A percentile compares a stretch with the other conserved stretches of the same genome.
These are phyloP conservation scores for Dactylonectria macrodidyma DNA, from an alignment of 2,329 filamentous ascomycete species.

Conservation along the genomic window DNA sequence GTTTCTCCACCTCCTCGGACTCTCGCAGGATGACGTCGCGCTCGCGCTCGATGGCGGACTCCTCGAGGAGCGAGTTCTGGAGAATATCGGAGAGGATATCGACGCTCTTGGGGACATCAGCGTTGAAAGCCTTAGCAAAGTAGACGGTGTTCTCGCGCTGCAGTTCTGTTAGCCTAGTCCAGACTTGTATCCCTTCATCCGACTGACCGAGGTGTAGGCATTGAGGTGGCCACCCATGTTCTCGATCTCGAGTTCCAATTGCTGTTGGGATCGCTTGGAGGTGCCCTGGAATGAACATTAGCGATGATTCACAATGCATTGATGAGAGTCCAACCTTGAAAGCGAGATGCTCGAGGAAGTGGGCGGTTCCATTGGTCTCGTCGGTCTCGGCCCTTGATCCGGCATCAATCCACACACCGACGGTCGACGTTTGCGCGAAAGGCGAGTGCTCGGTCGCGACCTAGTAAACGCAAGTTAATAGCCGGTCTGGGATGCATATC, in stretches of 20 bases:
- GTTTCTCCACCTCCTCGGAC: conserved; percentile 99
- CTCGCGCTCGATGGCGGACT: conserved; percentile 93
- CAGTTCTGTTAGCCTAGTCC: conserved; percentile 47
- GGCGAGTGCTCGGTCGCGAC: conserved; percentile 98
- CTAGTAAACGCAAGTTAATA: conserved; percentile 63
- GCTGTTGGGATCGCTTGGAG: conserved; percentile 92
- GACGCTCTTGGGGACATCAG: conserved; percentile 95
- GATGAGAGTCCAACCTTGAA: conserved; percentile 84
- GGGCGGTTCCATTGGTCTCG: conserved; percentile 98
- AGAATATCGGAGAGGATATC: conserved; percentile 99
- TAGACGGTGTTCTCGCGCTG: conserved; percentile 99
- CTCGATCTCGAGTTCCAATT: conserved; percentile 99
- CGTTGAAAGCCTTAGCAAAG: conserved; percentile 99
- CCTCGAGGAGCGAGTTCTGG: conserved; percentile 98
- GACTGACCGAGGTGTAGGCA: conserved; percentile 96
- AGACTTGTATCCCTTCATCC: conserved; percentile 43
- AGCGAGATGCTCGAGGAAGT: conserved; percentile 99
- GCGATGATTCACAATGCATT: conserved; percentile 38
- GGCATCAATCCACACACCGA: conserved; percentile 99
- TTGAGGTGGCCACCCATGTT: conserved; percentile 99
- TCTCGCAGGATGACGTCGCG: conserved; percentile 98
- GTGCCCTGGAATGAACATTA: conserved; percentile 77
- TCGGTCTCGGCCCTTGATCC: conserved; percentile 98
- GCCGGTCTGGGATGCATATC: conserved; percentile 30
- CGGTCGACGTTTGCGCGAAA: conserved; percentile 97